Evolutionary conservation across 139 green algal genomes (phyloP).

Genomic region (Auxenochlorella protothecoides): DNA sequence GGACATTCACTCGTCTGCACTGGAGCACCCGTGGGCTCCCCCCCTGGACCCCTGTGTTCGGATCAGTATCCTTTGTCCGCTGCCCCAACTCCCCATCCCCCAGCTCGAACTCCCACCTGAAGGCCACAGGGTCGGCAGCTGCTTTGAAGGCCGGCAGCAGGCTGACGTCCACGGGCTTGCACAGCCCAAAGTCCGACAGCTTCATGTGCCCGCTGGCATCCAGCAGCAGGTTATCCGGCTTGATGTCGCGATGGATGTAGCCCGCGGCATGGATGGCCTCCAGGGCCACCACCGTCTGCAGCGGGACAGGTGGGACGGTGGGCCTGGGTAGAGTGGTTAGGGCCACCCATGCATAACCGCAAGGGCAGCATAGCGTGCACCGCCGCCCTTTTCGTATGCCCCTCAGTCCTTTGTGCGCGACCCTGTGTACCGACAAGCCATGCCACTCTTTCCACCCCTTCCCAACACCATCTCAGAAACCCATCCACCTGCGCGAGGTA

Average conservation of each 20-base stretch:
- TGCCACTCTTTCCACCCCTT: background rate
- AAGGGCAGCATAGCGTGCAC: too few species aligned
- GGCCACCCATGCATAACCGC: background rate
- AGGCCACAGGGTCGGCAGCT: constrained; percentile 20
- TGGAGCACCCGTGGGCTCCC: too few species aligned
- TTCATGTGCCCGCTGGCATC: constrained; percentile 83
- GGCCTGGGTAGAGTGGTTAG: too few species aligned
- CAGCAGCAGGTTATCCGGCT: constrained; percentile 96
- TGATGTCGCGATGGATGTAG: constrained; percentile 97
- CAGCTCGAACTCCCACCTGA: background rate
- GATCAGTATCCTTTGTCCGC: too few species aligned
- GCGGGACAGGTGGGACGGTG: background rate
- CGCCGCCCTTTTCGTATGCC: too few species aligned
- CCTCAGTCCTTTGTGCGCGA: too few species aligned
- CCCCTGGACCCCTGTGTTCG: too few species aligned
- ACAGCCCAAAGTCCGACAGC: constrained; percentile 88
- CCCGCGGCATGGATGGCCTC: constrained; percentile 75
- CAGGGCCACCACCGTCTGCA: constrained; percentile 65
- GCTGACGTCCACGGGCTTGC: constrained; percentile 79
- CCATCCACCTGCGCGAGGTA: constrained; percentile 19
- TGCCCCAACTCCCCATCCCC: too few species aligned
- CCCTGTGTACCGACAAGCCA: too few species aligned
- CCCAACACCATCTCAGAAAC: background rate
- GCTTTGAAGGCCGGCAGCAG: constrained; percentile 38
- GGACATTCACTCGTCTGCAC: too few species aligned